Conservation (phyloP, 257 asterid genomes). For the Galeopsis tetrahit region DNA sequence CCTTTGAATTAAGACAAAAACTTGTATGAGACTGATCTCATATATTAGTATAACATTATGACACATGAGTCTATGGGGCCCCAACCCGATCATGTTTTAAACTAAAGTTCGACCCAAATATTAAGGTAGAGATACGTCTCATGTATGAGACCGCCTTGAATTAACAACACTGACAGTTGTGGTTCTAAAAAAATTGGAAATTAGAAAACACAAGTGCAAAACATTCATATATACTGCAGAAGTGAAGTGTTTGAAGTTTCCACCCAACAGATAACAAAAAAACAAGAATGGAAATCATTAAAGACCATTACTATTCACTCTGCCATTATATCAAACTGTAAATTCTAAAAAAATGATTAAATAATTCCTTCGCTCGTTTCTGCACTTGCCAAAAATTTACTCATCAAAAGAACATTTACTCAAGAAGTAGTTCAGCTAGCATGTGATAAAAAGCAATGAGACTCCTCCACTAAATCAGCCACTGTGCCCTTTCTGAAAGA, state of each 20-base stretch:
- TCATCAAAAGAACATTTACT: neutral
- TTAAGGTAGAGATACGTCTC: no score
- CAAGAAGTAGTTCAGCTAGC: constrained; percentile 27
- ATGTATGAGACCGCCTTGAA: no score
- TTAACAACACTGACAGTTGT: neutral
- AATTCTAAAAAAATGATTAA: neutral
- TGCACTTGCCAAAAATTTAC: neutral
- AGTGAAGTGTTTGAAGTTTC: constrained; percentile 1
- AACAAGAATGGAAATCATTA: neutral
- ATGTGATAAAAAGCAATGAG: neutral
- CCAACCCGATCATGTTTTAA: no score
- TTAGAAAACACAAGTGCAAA: neutral
- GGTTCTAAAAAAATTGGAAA: constrained; percentile 9
- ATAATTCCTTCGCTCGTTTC: neutral
- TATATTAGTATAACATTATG: no score
- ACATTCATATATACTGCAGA: neutral
- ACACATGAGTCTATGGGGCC: no score
- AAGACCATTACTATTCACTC: neutral
- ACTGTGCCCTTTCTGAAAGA: neutral
- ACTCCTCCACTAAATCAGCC: neutral
- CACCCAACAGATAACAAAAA: neutral
- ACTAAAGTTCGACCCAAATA: no score
- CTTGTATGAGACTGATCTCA: no score
- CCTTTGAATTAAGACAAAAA: neutral
- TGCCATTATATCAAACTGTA: neutral